Conservation (phyloP, 176 grass and related monocot species). For the Dactylis glomerata region DNA sequence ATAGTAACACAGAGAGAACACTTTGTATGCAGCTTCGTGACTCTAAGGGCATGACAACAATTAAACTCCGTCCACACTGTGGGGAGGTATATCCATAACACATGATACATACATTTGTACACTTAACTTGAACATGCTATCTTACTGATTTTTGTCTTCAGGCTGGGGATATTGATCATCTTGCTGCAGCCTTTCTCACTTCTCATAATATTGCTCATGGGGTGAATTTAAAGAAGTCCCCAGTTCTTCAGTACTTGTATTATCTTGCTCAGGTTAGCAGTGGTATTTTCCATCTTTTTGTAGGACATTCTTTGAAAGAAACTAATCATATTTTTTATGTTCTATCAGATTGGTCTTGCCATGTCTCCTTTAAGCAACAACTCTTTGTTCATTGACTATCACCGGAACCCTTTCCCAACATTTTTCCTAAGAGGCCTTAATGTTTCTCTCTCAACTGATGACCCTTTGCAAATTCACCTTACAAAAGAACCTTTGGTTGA, state of each 20-base stretch:
- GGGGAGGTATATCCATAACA: slow-evolving; percentile 63
- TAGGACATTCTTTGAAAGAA: neutral
- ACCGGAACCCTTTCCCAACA: slow-evolving; percentile 85
- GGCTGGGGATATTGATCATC: slow-evolving; percentile 91
- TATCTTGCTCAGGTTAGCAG: slow-evolving; percentile 88
- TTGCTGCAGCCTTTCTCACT: slow-evolving; percentile 88
- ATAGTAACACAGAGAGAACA: neutral
- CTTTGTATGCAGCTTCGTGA: slow-evolving; percentile 63
- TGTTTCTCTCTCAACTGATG: slow-evolving; percentile 90
- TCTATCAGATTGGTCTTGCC: slow-evolving; percentile 82
- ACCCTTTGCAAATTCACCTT: slow-evolving; percentile 92
- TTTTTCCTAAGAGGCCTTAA: slow-evolving; percentile 91
- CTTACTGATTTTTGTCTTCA: slow-evolving; percentile 43
- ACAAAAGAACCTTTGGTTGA: slow-evolving; percentile 98
- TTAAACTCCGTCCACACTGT: slow-evolving; percentile 92
- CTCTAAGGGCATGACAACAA: slow-evolving; percentile 85
- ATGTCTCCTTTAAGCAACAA: slow-evolving; percentile 99
- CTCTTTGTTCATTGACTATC: slow-evolving; percentile 89
- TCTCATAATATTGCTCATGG: slow-evolving; percentile 88
- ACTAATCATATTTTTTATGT: slow-evolving; percentile 33
- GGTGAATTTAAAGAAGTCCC: slow-evolving; percentile 87
- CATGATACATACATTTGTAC: neutral
- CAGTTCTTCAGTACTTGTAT: slow-evolving; percentile 90
- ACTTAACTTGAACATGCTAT: slow-evolving; percentile 10
- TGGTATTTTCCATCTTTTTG: neutral